These are phyloP conservation scores for Pseudogymnoascus sp. DNA, from an alignment of 2,329 filamentous ascomycete genomes.

Conservation along the genomic window DNA sequence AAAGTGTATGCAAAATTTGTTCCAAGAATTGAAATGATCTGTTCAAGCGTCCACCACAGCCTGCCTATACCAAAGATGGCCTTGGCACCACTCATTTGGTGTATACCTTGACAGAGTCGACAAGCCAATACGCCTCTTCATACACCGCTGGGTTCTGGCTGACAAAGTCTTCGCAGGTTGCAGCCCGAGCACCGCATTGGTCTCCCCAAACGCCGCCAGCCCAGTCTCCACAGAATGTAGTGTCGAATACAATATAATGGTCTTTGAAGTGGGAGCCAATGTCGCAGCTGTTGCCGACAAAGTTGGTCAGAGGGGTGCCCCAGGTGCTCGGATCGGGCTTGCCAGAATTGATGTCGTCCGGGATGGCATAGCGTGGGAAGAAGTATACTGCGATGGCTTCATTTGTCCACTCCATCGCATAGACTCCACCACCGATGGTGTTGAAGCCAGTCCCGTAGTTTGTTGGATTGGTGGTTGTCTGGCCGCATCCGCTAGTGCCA, in stretches of 20 bases:
- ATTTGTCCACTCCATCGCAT: slow-evolving; percentile 69
- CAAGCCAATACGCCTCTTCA: slow-evolving; percentile 64
- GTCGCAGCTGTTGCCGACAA: slow-evolving; percentile 62
- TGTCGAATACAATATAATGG: slow-evolving; percentile 73
- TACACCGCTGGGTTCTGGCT: slow-evolving; percentile 62
- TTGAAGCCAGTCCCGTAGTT: slow-evolving; percentile 68
- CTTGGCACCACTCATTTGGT: neutral
- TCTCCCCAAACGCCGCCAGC: slow-evolving; percentile 63
- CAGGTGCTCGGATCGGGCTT: slow-evolving; percentile 60
- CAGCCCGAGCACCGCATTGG: slow-evolving; percentile 51
- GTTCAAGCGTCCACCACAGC: neutral
- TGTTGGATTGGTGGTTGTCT: slow-evolving; percentile 41
- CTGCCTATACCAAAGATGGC: neutral
- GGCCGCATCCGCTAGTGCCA: slow-evolving; percentile 50
- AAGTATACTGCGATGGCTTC: slow-evolving; percentile 70
- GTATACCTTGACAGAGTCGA: slow-evolving; percentile 64
- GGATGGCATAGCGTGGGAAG: slow-evolving; percentile 61
- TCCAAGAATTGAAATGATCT: neutral
- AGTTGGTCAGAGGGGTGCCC: slow-evolving; percentile 60
- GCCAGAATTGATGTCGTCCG: slow-evolving; percentile 51
- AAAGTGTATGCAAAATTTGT: neutral
- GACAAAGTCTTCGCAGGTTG: slow-evolving; percentile 66
- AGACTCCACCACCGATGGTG: slow-evolving; percentile 58
- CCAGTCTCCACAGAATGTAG: slow-evolving; percentile 83
- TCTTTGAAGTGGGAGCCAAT: slow-evolving; percentile 61